phyloP scores from a whole-genome alignment of 768 basidiomycete genomes.

The Coprinellus micaceus region DNA sequence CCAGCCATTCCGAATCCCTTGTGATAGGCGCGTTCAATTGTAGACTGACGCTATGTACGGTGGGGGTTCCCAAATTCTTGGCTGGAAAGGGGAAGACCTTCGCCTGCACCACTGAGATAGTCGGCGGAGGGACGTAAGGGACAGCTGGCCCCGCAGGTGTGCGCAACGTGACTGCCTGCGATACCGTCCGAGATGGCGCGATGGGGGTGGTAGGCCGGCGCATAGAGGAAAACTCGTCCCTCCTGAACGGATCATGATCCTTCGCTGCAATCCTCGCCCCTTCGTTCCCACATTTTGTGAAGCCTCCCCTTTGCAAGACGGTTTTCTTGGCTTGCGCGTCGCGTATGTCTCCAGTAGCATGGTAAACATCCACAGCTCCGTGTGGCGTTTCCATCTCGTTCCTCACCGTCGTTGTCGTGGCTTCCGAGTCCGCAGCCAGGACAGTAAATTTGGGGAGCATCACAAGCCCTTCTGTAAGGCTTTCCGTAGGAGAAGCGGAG shows the following conservation, averaged over 20 bases:
- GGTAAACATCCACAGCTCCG: slow-evolving; percentile 58
- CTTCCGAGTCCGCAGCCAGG: slow-evolving; percentile 62
- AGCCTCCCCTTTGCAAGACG: slow-evolving; percentile 56
- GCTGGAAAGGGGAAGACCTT: neutral
- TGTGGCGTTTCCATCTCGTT: slow-evolving; percentile 49
- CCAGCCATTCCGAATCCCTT: slow-evolving; percentile 66
- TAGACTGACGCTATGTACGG: slow-evolving; percentile 59
- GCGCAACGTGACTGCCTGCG: neutral
- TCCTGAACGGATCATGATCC: slow-evolving; percentile 59
- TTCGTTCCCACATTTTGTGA: slow-evolving; percentile 58
- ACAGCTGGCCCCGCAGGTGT: neutral
- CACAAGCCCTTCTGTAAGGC: slow-evolving; percentile 41
- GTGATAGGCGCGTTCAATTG: slow-evolving; percentile 53
- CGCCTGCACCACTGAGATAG: neutral
- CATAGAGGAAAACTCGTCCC: slow-evolving; percentile 53
- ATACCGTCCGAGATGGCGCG: too few relatives aligned
- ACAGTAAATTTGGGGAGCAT: slow-evolving; percentile 67
- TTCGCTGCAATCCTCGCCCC: slow-evolving; percentile 59
- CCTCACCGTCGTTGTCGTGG: slow-evolving; percentile 51
- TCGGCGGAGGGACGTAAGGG: neutral
- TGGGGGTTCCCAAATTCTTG: slow-evolving; percentile 22
- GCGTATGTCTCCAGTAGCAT: slow-evolving; percentile 50
- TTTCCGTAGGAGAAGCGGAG: slow-evolving; percentile 2
- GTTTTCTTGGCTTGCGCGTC: slow-evolving; percentile 63
- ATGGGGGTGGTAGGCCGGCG: slow-evolving; percentile 16